Evolutionary conservation across 768 basidiomycete species (phyloP).

Genomic region (Cystofilobasidium macerans): DNA sequence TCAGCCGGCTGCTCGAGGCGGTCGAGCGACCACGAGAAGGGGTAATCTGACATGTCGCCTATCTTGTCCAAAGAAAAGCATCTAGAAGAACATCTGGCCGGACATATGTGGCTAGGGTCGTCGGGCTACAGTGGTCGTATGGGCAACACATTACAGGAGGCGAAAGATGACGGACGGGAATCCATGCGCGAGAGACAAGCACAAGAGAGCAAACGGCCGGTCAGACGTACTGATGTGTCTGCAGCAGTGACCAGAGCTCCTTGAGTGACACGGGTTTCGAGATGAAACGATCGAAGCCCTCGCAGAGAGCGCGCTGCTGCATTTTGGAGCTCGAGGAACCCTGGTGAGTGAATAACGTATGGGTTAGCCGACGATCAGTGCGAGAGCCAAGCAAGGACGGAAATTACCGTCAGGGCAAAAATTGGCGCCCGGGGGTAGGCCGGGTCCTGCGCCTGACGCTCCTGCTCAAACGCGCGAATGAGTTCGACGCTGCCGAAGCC

Average conservation of each 20-base stretch:
- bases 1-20: constrained; percentile 30
- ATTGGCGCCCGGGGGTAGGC: background rate
- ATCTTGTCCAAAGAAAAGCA: too few species aligned
- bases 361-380: background rate
- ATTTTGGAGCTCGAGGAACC: background rate
- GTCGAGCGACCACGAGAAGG: constrained; percentile 16
- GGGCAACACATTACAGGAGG: too few species aligned
- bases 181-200: background rate
- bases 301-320: background rate
- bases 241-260: background rate
- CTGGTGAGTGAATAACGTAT: background rate
- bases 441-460: background rate
- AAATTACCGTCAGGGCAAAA: background rate
- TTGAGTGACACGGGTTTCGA: background rate
- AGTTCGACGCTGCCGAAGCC: background rate
- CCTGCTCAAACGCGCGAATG: background rate
- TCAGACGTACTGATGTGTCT: background rate
- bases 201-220: background rate
- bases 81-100: too few species aligned
- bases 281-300: background rate
- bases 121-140: too few species aligned
- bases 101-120: too few species aligned
- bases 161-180: background rate
- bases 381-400: background rate
- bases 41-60: background rate